phyloP scores from a whole-genome alignment of 768 basidiomycete species.

The Gymnopilus junonius region DNA sequence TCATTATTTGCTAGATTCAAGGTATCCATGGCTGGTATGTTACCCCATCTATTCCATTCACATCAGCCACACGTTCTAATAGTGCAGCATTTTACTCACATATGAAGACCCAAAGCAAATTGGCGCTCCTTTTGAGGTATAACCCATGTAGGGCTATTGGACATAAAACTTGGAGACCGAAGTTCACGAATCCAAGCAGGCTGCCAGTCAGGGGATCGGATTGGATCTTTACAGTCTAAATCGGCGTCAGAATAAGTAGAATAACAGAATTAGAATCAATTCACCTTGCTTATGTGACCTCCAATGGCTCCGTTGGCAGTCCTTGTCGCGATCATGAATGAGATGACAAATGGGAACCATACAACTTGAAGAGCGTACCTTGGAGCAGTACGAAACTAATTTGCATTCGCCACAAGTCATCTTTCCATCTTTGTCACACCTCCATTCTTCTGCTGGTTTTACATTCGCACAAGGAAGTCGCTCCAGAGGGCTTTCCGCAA shows the following conservation, averaged over 20 bases:
- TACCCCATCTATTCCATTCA: slow-evolving; percentile 32
- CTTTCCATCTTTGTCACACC: slow-evolving; percentile 38
- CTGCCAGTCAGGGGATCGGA: slow-evolving; percentile 25
- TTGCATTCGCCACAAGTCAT: slow-evolving; percentile 33
- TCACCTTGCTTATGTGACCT: slow-evolving; percentile 40
- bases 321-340: slow-evolving; percentile 21
- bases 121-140: not conserved
- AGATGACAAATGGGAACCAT: slow-evolving; percentile 39
- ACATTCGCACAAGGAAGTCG: no score
- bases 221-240: slow-evolving; percentile 29
- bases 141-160: not conserved
- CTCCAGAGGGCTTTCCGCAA: no score
- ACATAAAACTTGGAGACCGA: slow-evolving; percentile 23
- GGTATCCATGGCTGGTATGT: slow-evolving; percentile 32
- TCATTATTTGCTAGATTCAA: slow-evolving; percentile 34
- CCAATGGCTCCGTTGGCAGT: slow-evolving; percentile 49
- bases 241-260: not conserved
- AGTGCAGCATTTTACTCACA: slow-evolving; percentile 17
- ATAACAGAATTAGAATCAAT: not conserved
- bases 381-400: no score
- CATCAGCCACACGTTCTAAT: not conserved
- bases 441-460: no score
- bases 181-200: slow-evolving; percentile 25
- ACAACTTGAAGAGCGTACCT: no score
- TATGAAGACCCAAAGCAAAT: slow-evolving; percentile 17